These are phyloP conservation scores for Metschnikowia similis DNA, from an alignment of 805 yeast genomes.

Conservation along the genomic window DNA sequence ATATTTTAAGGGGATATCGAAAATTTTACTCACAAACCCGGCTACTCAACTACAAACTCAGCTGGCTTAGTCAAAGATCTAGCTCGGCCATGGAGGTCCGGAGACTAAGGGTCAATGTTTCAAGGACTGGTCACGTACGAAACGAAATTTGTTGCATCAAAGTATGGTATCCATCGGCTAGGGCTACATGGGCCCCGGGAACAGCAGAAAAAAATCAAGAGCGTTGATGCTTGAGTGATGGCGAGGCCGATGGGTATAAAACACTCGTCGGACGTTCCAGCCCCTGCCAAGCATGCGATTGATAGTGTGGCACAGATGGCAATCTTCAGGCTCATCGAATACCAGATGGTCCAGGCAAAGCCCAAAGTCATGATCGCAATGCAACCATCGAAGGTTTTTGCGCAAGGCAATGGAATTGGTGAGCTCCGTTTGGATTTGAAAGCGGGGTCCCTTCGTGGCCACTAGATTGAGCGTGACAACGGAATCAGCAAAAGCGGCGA, in stretches of 20 bases:
- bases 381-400: slow-evolving; percentile 13
- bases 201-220: slow-evolving; percentile 8
- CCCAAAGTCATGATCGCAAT: slow-evolving; percentile 13
- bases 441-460: background rate
- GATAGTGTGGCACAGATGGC: slow-evolving; percentile 11
- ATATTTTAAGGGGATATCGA: no score
- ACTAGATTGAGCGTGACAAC: background rate
- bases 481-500: background rate
- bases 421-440: background rate
- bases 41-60: no score
- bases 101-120: no score
- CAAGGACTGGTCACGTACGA: no score
- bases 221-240: slow-evolving; percentile 14
- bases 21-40: no score
- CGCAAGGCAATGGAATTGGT: background rate
- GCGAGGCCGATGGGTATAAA: slow-evolving; percentile 13
- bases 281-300: slow-evolving; percentile 6
- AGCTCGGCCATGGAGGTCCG: no score
- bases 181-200: background rate
- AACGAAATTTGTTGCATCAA: no score
- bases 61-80: no score
- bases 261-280: slow-evolving; percentile 7
- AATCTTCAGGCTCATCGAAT: slow-evolving; percentile 8
- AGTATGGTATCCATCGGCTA: no score
- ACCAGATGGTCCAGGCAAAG: slow-evolving; percentile 15